Evolutionary conservation across 2,329 filamentous ascomycete species (phyloP).

Genomic region (Achaetomium macrosporum): DNA sequence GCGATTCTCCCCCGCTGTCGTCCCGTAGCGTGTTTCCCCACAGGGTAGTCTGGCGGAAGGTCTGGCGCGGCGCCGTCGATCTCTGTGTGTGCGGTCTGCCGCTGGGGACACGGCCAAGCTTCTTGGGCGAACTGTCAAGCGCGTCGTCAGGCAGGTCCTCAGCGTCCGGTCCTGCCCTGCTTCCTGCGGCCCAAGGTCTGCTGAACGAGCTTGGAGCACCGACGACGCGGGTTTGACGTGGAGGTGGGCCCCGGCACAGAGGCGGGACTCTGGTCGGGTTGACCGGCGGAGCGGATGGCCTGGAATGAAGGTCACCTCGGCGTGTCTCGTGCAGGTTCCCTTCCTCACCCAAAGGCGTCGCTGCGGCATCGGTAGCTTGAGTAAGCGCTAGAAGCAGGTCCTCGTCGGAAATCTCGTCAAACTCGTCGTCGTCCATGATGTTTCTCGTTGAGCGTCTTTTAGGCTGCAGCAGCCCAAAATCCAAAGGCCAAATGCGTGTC

Average conservation of each 20-base stretch:
- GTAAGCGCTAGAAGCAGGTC: conserved; percentile 54
- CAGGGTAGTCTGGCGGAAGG: conserved; percentile 50
- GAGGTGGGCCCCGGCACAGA: neutral
- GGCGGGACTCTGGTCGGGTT: neutral
- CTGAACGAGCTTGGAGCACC: neutral
- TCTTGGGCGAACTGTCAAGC: conserved; percentile 56
- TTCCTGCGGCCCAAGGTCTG: neutral
- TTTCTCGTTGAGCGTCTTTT: neutral
- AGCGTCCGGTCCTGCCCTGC: conserved; percentile 5
- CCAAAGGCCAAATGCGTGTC: neutral
- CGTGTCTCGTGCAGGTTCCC: neutral
- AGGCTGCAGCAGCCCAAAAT: neutral
- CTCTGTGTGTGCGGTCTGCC: conserved; percentile 10
- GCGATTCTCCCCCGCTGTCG: conserved; percentile 25
- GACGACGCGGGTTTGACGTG: neutral
- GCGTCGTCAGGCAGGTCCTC: conserved; percentile 59
- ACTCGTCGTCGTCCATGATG: conserved; percentile 54
- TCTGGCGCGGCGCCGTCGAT: conserved; percentile 24
- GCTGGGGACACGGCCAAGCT: conserved; percentile 14
- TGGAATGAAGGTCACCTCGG: neutral
- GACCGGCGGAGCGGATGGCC: neutral
- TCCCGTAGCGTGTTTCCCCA: conserved; percentile 39
- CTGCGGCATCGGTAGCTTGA: conserved; percentile 17
- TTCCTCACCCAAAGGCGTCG: neutral
- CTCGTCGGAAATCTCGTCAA: conserved; percentile 59